Conservation (phyloP, 176 grass and related monocot genomes). For the Rhynchospora tenuis region DNA sequence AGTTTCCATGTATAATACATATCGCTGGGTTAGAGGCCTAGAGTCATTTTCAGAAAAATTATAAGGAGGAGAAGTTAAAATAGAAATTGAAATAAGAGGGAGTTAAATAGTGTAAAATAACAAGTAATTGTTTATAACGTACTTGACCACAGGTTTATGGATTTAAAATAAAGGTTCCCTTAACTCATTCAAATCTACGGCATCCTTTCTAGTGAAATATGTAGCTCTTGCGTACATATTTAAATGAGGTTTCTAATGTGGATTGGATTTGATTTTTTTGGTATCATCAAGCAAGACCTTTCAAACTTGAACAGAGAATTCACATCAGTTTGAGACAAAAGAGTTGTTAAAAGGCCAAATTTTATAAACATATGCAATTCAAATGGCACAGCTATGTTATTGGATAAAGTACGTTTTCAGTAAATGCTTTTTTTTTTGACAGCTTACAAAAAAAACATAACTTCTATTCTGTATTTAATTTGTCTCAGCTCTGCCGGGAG, state of each 20-base stretch:
- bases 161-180: neutral
- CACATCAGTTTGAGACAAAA: neutral
- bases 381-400: neutral
- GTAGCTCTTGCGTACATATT: neutral
- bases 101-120: neutral
- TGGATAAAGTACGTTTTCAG: neutral
- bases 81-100: neutral
- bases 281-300: neutral
- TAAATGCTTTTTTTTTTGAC: neutral
- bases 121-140: neutral
- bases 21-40: no score
- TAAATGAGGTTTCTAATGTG: neutral
- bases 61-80: neutral
- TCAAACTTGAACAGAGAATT: neutral
- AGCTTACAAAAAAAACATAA: neutral
- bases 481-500: conserved; percentile 11
- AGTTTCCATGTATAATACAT: neutral
- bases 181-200: neutral
- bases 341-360: neutral
- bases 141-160: neutral
- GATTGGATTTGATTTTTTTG: neutral
- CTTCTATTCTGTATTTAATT: neutral
- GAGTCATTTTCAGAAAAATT: neutral
- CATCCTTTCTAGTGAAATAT: neutral
- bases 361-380: neutral